phyloP scores from a whole-genome alignment of 2,329 filamentous ascomycete genomes.

The Hymenoscyphus repandus region DNA sequence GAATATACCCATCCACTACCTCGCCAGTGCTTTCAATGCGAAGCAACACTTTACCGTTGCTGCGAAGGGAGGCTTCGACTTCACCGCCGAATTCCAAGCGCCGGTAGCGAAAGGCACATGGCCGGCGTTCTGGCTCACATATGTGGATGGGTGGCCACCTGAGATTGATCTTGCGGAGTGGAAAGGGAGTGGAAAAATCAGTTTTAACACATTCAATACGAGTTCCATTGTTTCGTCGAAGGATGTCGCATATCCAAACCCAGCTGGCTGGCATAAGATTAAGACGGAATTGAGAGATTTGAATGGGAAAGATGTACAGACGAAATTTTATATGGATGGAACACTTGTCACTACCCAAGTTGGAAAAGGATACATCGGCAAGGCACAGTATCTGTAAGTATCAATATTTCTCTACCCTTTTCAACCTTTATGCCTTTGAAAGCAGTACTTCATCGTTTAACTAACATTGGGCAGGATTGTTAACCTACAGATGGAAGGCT shows the following conservation, averaged over 20 bases:
- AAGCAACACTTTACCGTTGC: conserved; percentile 38
- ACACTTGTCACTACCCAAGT: conserved; percentile 43
- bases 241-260: conserved; percentile 43
- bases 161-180: conserved; percentile 58
- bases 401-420: neutral
- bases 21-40: conserved; percentile 39
- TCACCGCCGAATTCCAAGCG: conserved; percentile 36
- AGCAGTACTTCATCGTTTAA: no score
- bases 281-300: conserved; percentile 45
- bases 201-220: conserved; percentile 51
- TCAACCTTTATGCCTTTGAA: no score
- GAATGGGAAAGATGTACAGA: conserved; percentile 45
- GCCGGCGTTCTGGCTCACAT: conserved; percentile 56
- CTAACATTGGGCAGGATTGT: conserved; percentile 1
- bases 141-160: conserved; percentile 49
- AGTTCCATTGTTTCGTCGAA: conserved; percentile 40
- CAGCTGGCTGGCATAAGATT: conserved; percentile 43
- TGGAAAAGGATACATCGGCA: conserved; percentile 44
- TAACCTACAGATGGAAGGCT: conserved; percentile 9
- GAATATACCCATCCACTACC: conserved; percentile 42
- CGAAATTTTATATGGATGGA: conserved; percentile 51
- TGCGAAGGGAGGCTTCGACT: conserved; percentile 34
- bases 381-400: conserved; percentile 30
- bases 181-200: conserved; percentile 50
- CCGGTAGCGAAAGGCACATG: conserved; percentile 41